phyloP scores from a whole-genome alignment of 179 eudicot species.

The Corrigiola litoralis region DNA sequence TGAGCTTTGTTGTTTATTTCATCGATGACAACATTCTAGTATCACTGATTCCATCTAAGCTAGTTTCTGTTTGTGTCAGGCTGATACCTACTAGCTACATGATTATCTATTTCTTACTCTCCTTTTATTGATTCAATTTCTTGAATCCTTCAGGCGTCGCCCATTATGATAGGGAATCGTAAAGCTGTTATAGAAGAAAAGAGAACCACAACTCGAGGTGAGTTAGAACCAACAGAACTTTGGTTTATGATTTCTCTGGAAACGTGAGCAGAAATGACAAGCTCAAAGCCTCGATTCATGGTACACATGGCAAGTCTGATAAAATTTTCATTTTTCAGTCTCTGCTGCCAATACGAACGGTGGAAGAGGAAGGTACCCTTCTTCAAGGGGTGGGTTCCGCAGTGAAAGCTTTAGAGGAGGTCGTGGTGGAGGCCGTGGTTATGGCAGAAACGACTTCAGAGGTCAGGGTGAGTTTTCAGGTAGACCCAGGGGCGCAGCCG shows the following conservation, averaged over 20 bases:
- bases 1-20: too few species aligned
- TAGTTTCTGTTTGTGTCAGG: too few species aligned
- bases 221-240: not conserved
- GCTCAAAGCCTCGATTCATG: not conserved
- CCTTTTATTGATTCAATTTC: not conserved
- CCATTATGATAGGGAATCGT: slow-evolving; percentile 43
- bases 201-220: slow-evolving; percentile 45
- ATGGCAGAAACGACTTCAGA: slow-evolving; percentile 37
- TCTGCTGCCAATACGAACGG: slow-evolving; percentile 24
- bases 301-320: not conserved
- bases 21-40: too few species aligned
- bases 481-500: slow-evolving; percentile 27
- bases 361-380: slow-evolving; percentile 57
- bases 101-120: too few species aligned
- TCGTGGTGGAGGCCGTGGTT: slow-evolving; percentile 50
- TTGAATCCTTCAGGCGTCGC: slow-evolving; percentile 42
- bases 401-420: slow-evolving; percentile 44
- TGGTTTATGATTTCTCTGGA: not conserved
- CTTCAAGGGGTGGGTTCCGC: slow-evolving; percentile 48
- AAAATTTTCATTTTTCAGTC: slow-evolving; percentile 20
- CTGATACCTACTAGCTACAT: too few species aligned
- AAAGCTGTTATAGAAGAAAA: slow-evolving; percentile 48
- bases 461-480: slow-evolving; percentile 35
- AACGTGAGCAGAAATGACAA: not conserved
- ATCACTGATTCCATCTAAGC: too few species aligned